Base-by-base conservation (phyloP, 257 asterid species). In the Thymus quinquecostatus region DNA sequence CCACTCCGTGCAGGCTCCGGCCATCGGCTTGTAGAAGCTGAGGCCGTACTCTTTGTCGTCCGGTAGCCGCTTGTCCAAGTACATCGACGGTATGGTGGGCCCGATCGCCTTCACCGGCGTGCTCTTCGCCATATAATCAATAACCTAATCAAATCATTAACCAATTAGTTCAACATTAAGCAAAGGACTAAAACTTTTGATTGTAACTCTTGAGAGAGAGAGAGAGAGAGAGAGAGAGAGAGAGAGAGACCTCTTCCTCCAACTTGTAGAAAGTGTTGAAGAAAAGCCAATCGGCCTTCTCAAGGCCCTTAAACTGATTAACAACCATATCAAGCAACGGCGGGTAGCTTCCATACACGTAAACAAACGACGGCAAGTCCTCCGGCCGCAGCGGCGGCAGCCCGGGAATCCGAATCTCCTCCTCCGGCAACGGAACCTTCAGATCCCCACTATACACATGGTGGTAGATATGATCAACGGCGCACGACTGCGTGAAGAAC, bases 401-500 rank as follows among this genome's bases (percentile, higher is more conserved):
- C 53, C 92, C 88, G 62, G 83, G 82, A 54, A 83, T 29, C 69
- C 44, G 44, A 44, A 80, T 48, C 65, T 69, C 81, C 29, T 62
- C 67, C 0, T 28, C 75, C 48, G 68, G 0, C 29, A 75, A 11
- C 14, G 85, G 85, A 10, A 85, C 21, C 65, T 53, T 69, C 68
- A 79, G 7, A 1, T 61, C 71, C 30, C 85, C 87, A 2, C 53
- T 51, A 55, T 58, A 66, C 5, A 77, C 83, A 0, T 59, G 67
- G 58, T 77, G 43, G 64, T 82, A 82, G 2, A 85, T 75, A 3
- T 57, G 79, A 10, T 75, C 77, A 38, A 85, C 85, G 29, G 85
- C 83, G 79, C 83, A 77, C 8, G 89, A 75, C 66, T 85, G 89
- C 3, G 87, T 85, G 81, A 85, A 82, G 14, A 85, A 85, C 1